Percentiles rank a stretch among this genome's conserved stretches.
Evolutionary conservation across 2,329 filamentous ascomycete genomes (phyloP).

Genomic region (Coniella lustricola): DNA sequence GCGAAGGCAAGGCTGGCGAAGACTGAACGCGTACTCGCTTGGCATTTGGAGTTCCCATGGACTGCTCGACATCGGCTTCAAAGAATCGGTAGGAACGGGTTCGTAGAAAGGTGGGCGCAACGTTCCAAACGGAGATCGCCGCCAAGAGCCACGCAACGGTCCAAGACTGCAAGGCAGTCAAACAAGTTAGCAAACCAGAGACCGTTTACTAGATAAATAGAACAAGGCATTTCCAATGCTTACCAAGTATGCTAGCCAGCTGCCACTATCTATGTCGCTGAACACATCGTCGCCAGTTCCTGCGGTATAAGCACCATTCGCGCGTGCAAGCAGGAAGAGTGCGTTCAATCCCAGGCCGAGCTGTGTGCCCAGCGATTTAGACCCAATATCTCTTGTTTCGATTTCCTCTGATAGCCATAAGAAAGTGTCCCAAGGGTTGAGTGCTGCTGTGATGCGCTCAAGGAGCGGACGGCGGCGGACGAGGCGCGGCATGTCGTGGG

Average conservation of each 20-base stretch:
- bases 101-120: slow-evolving; percentile 72
- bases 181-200: slow-evolving; percentile 2
- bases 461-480: slow-evolving; percentile 72
- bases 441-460: slow-evolving; percentile 71
- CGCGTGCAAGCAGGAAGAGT: slow-evolving; percentile 72
- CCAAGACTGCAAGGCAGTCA: slow-evolving; percentile 44
- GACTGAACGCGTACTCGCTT: slow-evolving; percentile 84
- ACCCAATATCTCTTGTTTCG: slow-evolving; percentile 86
- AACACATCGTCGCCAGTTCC: slow-evolving; percentile 74
- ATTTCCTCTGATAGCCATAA: slow-evolving; percentile 91
- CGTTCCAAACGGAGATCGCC: slow-evolving; percentile 63
- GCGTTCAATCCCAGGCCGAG: slow-evolving; percentile 73
- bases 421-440: slow-evolving; percentile 84
- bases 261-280: slow-evolving; percentile 55
- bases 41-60: slow-evolving; percentile 75
- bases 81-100: slow-evolving; percentile 88
- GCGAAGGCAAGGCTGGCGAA: slow-evolving; percentile 69
- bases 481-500: slow-evolving; percentile 57
- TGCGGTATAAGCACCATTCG: slow-evolving; percentile 55
- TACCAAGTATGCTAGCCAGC: slow-evolving; percentile 57
- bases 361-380: slow-evolving; percentile 67
- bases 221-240: slow-evolving; percentile 24
- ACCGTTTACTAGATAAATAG: neutral
- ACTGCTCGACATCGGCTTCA: slow-evolving; percentile 71
- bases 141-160: slow-evolving; percentile 66